These are phyloP conservation scores for Plantago lanceolata DNA, from an alignment of 305 asterid species.

Conservation along the genomic window DNA sequence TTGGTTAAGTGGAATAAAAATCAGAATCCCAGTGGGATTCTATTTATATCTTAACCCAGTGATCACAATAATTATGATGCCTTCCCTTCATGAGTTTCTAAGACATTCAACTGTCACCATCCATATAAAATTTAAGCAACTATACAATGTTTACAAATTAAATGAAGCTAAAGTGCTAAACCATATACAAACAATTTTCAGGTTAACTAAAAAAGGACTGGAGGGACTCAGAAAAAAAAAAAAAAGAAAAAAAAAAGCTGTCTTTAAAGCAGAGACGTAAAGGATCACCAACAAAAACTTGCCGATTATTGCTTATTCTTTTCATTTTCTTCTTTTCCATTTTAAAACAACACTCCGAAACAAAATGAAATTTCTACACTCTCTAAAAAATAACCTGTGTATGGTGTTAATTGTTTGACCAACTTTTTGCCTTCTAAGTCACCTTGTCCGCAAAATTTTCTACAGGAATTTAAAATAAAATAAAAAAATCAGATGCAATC, in stretches of 20 bases:
- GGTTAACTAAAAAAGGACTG: no score
- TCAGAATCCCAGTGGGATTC: no score
- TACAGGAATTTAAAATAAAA: not conserved
- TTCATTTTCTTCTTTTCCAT: not conserved
- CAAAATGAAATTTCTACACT: not conserved
- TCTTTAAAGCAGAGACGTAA: no score
- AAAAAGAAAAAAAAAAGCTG: no score
- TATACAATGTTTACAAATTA: no score
- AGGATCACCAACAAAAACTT: not conserved
- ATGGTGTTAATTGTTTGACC: not conserved
- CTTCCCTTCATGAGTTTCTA: not conserved
- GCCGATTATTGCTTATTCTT: not conserved
- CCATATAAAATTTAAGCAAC: no score
- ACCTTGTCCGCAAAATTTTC: slow-evolving; percentile 6
- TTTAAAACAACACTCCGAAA: no score
- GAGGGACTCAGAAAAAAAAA: no score
- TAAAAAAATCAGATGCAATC: not conserved
- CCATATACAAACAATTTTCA: no score
- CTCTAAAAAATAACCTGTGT: not conserved
- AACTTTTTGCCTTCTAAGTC: slow-evolving; percentile 4
- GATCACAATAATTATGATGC: not conserved
- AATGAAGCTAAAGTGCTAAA: no score
- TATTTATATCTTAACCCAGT: not conserved
- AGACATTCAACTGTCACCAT: not conserved
- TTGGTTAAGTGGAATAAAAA: not conserved